A percentile compares a stretch with the other conserved stretches of the same genome.
These are phyloP conservation scores for Phytophthora colocasiae DNA, from an alignment of 352 stramenopile genomes.

Conservation along the genomic window DNA sequence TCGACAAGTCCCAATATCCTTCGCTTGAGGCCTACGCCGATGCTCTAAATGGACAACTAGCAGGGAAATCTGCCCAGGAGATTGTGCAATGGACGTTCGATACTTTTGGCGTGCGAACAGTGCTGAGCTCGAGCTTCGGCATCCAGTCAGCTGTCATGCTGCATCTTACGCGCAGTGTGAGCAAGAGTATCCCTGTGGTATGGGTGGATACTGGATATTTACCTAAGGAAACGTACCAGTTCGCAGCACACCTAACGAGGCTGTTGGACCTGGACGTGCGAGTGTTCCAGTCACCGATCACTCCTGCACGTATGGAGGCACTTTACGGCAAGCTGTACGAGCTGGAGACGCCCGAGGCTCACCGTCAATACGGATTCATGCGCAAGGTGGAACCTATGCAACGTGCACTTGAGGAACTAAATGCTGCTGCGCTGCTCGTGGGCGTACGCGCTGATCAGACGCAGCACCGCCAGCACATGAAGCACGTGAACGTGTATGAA, in stretches of 20 bases:
- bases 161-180: conserved; percentile 66
- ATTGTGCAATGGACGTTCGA: conserved; percentile 77
- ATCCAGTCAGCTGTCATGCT: conserved; percentile 90
- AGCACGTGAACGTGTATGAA: conserved; percentile 85
- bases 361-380: conserved; percentile 83
- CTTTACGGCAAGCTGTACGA: conserved; percentile 89
- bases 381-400: conserved; percentile 91
- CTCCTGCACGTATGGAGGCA: conserved; percentile 84
- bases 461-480: conserved; percentile 65
- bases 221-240: conserved; percentile 86
- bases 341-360: conserved; percentile 68
- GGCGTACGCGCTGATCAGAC: conserved; percentile 87
- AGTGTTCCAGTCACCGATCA: conserved; percentile 81
- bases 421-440: conserved; percentile 71
- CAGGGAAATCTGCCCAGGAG: conserved; percentile 57
- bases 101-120: conserved; percentile 70
- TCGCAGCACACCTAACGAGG: conserved; percentile 69
- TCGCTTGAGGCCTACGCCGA: conserved; percentile 75
- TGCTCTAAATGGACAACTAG: conserved; percentile 67
- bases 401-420: conserved; percentile 65
- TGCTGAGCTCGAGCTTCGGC: conserved; percentile 88
- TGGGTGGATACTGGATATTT: conserved; percentile 90
- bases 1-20: conserved; percentile 51
- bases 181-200: conserved; percentile 67
- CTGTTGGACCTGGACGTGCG: conserved; percentile 73